phyloP scores from a whole-genome alignment of 164 flowering plant species.

The Umbilicus rupestris region DNA sequence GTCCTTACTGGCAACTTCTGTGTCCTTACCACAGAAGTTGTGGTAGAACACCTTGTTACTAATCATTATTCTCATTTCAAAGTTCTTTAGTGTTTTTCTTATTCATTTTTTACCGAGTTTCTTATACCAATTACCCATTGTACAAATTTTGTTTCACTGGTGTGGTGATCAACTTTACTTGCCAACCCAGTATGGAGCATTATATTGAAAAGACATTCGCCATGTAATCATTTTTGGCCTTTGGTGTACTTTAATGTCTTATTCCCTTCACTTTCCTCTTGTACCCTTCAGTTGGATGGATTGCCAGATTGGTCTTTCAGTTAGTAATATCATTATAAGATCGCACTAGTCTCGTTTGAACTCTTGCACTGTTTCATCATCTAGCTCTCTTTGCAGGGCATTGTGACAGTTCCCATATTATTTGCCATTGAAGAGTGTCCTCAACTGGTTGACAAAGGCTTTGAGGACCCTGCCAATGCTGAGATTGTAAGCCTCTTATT shows the following conservation, averaged over 20 bases:
- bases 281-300: not conserved
- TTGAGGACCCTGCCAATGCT: constrained; percentile 56
- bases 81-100: no score
- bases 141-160: not conserved
- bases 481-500: constrained; percentile 55
- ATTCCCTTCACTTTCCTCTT: not conserved
- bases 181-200: constrained; percentile 76
- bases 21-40: constrained; percentile 3
- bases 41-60: constrained; percentile 40
- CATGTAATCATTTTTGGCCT: constrained; percentile 39
- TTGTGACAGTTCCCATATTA: constrained; percentile 83
- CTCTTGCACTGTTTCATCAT: not conserved
- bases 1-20: constrained; percentile 55
- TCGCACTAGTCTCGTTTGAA: not conserved
- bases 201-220: constrained; percentile 90
- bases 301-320: not conserved
- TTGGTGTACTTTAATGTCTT: constrained; percentile 3
- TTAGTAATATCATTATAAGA: not conserved
- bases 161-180: constrained; percentile 10
- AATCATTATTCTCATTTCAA: not conserved
- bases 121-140: not conserved
- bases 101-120: no score
- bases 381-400: constrained; percentile 35
- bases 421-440: constrained; percentile 95
- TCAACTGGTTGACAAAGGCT: constrained; percentile 64